Percentiles rank a stretch among this genome's conserved stretches.
Conservation (phyloP, 345 rosid species). For the Salix exigua region DNA sequence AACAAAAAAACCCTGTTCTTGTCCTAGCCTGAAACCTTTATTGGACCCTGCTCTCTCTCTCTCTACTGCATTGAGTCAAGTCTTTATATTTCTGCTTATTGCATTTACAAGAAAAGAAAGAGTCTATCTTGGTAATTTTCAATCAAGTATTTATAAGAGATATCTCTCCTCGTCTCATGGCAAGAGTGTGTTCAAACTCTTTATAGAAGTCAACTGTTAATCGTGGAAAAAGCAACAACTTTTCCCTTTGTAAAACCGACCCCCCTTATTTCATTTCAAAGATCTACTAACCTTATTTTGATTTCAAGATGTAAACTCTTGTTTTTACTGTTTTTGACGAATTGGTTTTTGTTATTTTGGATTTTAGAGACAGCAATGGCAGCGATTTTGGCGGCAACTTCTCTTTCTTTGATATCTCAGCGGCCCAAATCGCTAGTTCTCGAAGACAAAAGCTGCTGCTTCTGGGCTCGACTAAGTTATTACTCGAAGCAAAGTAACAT, state of each 20-base stretch:
- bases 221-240: neutral
- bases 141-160: neutral
- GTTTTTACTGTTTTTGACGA: neutral
- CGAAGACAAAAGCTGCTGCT: neutral
- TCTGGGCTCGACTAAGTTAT: neutral
- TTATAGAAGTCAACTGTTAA: neutral
- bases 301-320: neutral
- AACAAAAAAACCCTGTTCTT: neutral
- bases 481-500: neutral
- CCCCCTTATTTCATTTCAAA: neutral
- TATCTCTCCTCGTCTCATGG: neutral
- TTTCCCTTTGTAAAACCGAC: neutral
- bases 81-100: neutral
- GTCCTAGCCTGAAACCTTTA: neutral
- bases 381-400: neutral
- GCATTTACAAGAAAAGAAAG: neutral
- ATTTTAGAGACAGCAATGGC: neutral
- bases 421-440: neutral
- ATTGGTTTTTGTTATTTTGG: neutral
- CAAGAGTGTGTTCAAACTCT: neutral
- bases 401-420: neutral
- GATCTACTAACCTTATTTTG: neutral
- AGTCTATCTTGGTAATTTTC: neutral
- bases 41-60: neutral
- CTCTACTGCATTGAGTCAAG: neutral